Conservation (phyloP, 495 filamentous ascomycete genomes). For the Lophiotrema nucula region DNA sequence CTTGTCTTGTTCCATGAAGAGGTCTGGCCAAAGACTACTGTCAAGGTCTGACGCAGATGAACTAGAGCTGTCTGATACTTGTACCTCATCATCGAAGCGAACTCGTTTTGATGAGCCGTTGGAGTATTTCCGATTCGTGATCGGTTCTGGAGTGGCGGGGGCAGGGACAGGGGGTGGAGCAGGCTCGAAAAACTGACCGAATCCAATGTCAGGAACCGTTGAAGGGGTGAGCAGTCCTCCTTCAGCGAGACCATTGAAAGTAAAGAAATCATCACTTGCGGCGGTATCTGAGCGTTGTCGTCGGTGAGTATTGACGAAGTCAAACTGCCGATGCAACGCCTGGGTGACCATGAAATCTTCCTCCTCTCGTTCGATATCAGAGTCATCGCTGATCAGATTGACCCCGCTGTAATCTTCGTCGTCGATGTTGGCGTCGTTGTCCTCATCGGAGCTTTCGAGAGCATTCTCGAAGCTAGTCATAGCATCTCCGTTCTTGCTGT, state of each 20-base stretch:
- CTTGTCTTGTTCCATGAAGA: slow-evolving; percentile 69
- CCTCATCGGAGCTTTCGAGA: slow-evolving; percentile 44
- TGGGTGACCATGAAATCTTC: slow-evolving; percentile 65
- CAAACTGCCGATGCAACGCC: slow-evolving; percentile 44
- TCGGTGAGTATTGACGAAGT: slow-evolving; percentile 21
- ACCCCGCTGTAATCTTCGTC: slow-evolving; percentile 72
- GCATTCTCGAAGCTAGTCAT: slow-evolving; percentile 26
- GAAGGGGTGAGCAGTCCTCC: not conserved
- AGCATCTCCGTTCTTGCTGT: slow-evolving; percentile 3
- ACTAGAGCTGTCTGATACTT: slow-evolving; percentile 49
- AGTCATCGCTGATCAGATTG: slow-evolving; percentile 74
- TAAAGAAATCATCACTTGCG: slow-evolving; percentile 18
- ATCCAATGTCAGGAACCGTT: slow-evolving; percentile 17
- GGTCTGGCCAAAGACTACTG: slow-evolving; percentile 63
- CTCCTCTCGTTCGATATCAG: slow-evolving; percentile 58
- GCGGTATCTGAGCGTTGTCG: slow-evolving; percentile 21
- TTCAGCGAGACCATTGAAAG: not conserved
- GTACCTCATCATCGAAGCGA: slow-evolving; percentile 47
- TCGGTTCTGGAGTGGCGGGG: slow-evolving; percentile 4
- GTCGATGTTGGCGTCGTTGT: slow-evolving; percentile 46
- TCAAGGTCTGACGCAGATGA: slow-evolving; percentile 51
- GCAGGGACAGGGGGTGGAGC: not conserved
- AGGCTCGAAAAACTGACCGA: slow-evolving; percentile 29
- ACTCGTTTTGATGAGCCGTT: slow-evolving; percentile 45
- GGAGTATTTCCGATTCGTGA: slow-evolving; percentile 23